Conservation (phyloP, 1,284 basidiomycete genomes). For the Leccinum pallidistipes region DNA sequence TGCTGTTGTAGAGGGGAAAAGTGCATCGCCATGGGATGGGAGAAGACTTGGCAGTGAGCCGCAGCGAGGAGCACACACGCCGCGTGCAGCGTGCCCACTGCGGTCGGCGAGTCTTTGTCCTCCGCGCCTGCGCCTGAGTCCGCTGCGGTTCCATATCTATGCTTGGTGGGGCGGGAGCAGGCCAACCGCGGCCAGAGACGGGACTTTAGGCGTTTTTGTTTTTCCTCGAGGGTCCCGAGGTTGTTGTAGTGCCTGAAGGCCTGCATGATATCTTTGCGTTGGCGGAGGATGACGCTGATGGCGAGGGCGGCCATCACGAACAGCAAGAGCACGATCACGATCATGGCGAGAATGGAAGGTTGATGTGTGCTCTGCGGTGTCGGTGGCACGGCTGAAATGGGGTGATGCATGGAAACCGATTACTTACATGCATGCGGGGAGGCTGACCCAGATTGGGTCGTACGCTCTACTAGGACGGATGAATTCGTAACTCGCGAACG, state of each 20-base stretch:
- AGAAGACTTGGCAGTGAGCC: slow-evolving; percentile 24
- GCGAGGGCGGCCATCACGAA: slow-evolving; percentile 20
- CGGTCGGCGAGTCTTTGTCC: slow-evolving; percentile 5
- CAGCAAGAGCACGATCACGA: slow-evolving; percentile 21
- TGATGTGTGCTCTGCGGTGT: slow-evolving; percentile 10
- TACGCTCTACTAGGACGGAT: not conserved
- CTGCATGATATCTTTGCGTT: slow-evolving; percentile 7
- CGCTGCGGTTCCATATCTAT: not conserved
- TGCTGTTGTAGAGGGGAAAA: slow-evolving; percentile 11
- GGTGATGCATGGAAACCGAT: slow-evolving; percentile 20
- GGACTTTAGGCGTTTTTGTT: not conserved
- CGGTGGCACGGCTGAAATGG: not conserved
- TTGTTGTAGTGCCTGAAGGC: not conserved
- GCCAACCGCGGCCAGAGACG: not conserved
- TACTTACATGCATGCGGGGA: not conserved
- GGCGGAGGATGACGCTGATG: slow-evolving; percentile 22
- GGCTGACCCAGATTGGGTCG: not conserved
- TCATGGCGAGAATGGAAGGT: slow-evolving; percentile 22
- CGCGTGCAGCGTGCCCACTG: slow-evolving; percentile 27
- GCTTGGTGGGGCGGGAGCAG: not conserved
- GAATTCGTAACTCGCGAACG: not conserved
- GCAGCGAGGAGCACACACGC: slow-evolving; percentile 25
- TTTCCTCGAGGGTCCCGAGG: not conserved
- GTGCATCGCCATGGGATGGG: slow-evolving; percentile 24
- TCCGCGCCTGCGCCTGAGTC: not conserved